Percentiles rank a stretch among this genome's conserved stretches.
Evolutionary conservation across 2,329 filamentous ascomycete species (phyloP).

Genomic region (Monosporascus sp.): DNA sequence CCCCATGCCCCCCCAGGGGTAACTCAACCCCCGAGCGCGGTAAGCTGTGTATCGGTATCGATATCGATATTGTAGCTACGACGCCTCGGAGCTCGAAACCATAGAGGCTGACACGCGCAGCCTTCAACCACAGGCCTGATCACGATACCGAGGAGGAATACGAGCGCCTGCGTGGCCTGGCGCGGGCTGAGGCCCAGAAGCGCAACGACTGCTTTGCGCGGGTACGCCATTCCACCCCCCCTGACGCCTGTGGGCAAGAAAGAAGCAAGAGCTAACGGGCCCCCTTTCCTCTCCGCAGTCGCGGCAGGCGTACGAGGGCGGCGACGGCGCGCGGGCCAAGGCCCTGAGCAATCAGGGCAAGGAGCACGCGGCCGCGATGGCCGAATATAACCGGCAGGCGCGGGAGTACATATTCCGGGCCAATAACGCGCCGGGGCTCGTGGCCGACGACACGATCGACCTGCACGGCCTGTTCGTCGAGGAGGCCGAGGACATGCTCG

Average conservation of each 20-base stretch:
- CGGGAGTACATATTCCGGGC: conserved; percentile 92
- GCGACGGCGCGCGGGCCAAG: conserved; percentile 81
- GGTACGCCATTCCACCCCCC: conserved; percentile 37
- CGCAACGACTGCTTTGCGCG: conserved; percentile 71
- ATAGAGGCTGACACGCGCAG: conserved; percentile 34
- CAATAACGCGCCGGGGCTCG: conserved; percentile 76
- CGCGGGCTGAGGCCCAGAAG: conserved; percentile 74
- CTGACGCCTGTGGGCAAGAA: not conserved
- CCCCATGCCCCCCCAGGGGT: too few relatives aligned
- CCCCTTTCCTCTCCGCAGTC: conserved; percentile 38
- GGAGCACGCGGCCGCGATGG: conserved; percentile 75
- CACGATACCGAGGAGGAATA: conserved; percentile 77
- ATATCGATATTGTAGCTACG: not conserved
- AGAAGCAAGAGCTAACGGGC: not conserved
- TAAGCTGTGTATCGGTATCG: too few relatives aligned
- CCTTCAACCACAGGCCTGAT: conserved; percentile 68
- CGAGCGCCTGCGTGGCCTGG: conserved; percentile 80
- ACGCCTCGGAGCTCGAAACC: conserved; percentile 1
- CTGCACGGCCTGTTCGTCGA: conserved; percentile 92
- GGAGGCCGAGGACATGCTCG: conserved; percentile 87
- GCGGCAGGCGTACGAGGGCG: conserved; percentile 73
- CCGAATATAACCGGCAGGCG: conserved; percentile 84
- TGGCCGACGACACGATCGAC: conserved; percentile 80
- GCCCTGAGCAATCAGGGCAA: conserved; percentile 77
- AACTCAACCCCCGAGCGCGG: too few relatives aligned